phyloP scores from a whole-genome alignment of 176 grass and related monocot species.

The Cymbopogon citratus region DNA sequence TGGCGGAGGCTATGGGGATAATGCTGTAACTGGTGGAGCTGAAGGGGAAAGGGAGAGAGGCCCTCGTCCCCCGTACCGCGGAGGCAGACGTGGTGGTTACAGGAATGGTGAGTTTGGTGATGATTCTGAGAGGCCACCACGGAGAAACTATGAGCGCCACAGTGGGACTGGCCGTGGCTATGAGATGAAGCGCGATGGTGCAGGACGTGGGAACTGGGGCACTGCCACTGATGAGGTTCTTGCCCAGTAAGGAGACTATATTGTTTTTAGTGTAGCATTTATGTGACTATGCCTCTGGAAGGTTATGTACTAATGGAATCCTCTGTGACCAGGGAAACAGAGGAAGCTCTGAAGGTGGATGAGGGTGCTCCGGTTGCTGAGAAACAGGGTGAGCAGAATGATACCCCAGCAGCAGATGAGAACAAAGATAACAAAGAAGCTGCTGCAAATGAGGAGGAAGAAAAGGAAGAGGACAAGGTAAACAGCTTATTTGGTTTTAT shows the following conservation, averaged over 20 bases:
- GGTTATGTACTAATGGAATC: conserved; percentile 2
- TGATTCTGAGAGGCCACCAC: conserved; percentile 44
- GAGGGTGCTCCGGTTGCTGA: conserved; percentile 37
- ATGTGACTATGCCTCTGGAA: neutral
- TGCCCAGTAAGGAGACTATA: conserved; percentile 42
- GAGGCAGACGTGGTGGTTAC: conserved; percentile 55
- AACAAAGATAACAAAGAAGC: conserved; percentile 54
- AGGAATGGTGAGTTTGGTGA: conserved; percentile 48
- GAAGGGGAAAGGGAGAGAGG: conserved; percentile 49
- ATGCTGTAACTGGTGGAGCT: conserved; percentile 13
- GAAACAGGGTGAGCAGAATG: conserved; percentile 46
- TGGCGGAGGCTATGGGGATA: conserved; percentile 22
- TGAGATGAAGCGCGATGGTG: conserved; percentile 69
- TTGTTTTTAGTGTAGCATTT: neutral
- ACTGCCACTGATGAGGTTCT: conserved; percentile 46
- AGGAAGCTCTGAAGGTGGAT: conserved; percentile 49
- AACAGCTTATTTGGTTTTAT: neutral
- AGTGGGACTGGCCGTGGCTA: conserved; percentile 71
- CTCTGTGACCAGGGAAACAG: conserved; percentile 41
- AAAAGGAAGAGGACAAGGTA: conserved; percentile 93
- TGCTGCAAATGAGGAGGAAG: conserved; percentile 49
- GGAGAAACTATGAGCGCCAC: conserved; percentile 70
- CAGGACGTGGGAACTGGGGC: conserved; percentile 83
- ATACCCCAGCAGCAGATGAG: conserved; percentile 19
- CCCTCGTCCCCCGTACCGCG: conserved; percentile 45